phyloP scores from a whole-genome alignment of 2,329 filamentous ascomycete species.

The Aspergillus felis region DNA sequence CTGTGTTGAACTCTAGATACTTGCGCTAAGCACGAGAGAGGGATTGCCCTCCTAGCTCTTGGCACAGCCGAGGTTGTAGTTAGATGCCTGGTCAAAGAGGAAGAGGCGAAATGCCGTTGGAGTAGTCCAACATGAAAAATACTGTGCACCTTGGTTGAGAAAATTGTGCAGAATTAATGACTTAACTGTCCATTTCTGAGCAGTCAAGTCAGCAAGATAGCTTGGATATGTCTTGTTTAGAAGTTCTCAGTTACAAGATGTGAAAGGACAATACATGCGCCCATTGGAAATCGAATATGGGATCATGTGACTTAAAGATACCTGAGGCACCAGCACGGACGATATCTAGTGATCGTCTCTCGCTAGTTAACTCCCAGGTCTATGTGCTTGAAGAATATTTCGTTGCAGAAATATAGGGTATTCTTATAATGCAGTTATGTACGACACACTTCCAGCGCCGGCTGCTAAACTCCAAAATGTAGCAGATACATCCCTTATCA shows the following conservation, averaged over 20 bases:
- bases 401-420: background rate
- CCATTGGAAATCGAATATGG: background rate
- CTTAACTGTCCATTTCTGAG: background rate
- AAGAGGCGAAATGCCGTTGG: background rate
- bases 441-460: constrained; percentile 1
- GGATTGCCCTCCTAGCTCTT: background rate
- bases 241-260: background rate
- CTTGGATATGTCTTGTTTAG: background rate
- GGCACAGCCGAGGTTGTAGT: background rate
- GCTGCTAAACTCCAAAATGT: constrained; percentile 6
- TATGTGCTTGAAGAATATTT: background rate
- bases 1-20: constrained; percentile 4
- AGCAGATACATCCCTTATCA: constrained; percentile 1
- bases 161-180: background rate
- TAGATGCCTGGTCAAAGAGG: background rate
- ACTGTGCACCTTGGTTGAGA: background rate
- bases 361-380: background rate
- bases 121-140: background rate
- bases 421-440: background rate
- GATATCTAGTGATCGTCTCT: too few species aligned
- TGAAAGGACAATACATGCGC: background rate
- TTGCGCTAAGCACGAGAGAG: background rate
- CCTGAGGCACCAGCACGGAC: background rate
- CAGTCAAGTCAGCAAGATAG: background rate
- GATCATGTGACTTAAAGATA: background rate